Conservation (phyloP, 805 yeast genomes). For the Metschnikowia dekortorum region DNA sequence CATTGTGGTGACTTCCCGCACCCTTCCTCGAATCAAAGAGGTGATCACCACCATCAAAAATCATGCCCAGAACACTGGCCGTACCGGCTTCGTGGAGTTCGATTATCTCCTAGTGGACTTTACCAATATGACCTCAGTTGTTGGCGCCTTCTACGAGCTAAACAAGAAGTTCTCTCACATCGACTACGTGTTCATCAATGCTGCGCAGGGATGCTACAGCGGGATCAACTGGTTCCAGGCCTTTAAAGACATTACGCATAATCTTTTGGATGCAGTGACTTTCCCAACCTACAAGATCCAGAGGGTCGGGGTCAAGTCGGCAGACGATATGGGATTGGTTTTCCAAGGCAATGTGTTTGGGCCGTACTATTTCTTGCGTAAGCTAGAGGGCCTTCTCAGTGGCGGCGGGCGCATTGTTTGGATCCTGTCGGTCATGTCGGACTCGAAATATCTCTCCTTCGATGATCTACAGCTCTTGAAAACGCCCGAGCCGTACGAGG, state of each 20-base stretch:
- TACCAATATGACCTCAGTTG: slow-evolving; percentile 79
- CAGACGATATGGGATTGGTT: slow-evolving; percentile 78
- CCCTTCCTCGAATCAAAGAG: slow-evolving; percentile 78
- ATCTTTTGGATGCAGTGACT: slow-evolving; percentile 82
- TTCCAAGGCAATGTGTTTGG: slow-evolving; percentile 97
- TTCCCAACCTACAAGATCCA: slow-evolving; percentile 84
- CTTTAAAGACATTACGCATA: slow-evolving; percentile 53
- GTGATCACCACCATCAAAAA: slow-evolving; percentile 49
- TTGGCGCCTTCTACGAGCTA: slow-evolving; percentile 70
- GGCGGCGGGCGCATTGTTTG: slow-evolving; percentile 69
- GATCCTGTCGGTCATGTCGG: slow-evolving; percentile 83
- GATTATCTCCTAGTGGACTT: slow-evolving; percentile 91
- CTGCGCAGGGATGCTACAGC: slow-evolving; percentile 82
- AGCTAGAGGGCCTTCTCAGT: slow-evolving; percentile 52
- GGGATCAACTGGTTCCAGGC: slow-evolving; percentile 90
- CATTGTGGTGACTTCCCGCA: slow-evolving; percentile 82
- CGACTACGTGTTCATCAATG: slow-evolving; percentile 79
- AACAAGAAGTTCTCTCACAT: slow-evolving; percentile 58
- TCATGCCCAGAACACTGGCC: slow-evolving; percentile 28
- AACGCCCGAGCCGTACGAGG: too few species aligned
- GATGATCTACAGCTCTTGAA: slow-evolving; percentile 19
- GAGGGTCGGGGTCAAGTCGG: slow-evolving; percentile 66
- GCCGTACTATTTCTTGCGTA: slow-evolving; percentile 80
- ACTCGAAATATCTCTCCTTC: slow-evolving; percentile 66
- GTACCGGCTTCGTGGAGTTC: slow-evolving; percentile 64